phyloP scores from a whole-genome alignment of 805 yeast genomes.

The Lachancea thermotolerans region DNA sequence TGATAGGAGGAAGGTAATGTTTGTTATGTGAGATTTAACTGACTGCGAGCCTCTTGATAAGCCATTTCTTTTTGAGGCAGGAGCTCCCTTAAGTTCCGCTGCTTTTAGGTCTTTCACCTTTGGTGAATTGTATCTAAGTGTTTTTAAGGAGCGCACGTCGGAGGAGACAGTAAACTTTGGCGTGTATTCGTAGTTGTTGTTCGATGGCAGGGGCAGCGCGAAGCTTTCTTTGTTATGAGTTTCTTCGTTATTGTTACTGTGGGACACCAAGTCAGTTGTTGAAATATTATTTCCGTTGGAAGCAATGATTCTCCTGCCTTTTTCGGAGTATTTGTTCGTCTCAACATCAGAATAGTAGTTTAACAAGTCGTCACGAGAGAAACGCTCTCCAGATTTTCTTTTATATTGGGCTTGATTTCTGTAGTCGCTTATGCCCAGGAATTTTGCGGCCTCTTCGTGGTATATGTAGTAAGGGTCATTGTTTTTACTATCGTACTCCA shows the following conservation, averaged over 20 bases:
- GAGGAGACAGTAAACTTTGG: constrained; percentile 1
- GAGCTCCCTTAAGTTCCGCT: constrained; percentile 11
- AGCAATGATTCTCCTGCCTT: constrained; percentile 25
- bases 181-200: background rate
- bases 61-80: constrained; percentile 2
- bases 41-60: constrained; percentile 28
- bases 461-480: constrained; percentile 23
- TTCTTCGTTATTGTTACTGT: constrained; percentile 10
- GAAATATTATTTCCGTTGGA: constrained; percentile 18
- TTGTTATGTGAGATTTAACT: constrained; percentile 31
- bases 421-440: constrained; percentile 24
- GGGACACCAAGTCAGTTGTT: constrained; percentile 21
- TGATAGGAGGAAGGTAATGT: constrained; percentile 30
- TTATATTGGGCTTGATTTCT: constrained; percentile 19
- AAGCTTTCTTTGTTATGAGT: background rate
- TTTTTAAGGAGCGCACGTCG: constrained; percentile 6
- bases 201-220: background rate
- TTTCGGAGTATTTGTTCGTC: constrained; percentile 25
- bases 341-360: constrained; percentile 29
- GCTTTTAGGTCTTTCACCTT: constrained; percentile 27
- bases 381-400: constrained; percentile 12
- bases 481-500: constrained; percentile 15
- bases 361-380: constrained; percentile 25
- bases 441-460: constrained; percentile 27
- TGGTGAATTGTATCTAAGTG: constrained; percentile 16